Evolutionary conservation across 805 yeast species (phyloP).

Genomic region (Lipomyces spencermartinsiae): DNA sequence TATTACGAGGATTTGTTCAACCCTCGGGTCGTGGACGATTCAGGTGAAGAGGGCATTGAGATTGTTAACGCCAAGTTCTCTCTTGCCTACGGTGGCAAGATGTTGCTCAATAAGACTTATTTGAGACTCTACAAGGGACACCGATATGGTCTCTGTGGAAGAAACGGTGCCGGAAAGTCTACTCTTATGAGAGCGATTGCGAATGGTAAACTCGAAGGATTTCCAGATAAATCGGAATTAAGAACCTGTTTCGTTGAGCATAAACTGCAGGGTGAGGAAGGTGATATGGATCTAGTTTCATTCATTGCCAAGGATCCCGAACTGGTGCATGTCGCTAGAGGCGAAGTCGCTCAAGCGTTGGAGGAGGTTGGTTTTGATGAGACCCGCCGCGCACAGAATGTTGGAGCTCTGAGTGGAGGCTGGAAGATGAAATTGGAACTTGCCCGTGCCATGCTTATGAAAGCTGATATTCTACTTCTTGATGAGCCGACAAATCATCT

Average conservation of each 20-base stretch:
- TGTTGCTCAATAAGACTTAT: conserved; percentile 92
- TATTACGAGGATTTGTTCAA: conserved; percentile 30
- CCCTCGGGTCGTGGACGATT: conserved; percentile 30
- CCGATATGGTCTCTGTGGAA: conserved; percentile 96
- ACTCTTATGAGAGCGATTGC: conserved; percentile 97
- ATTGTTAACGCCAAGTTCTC: conserved; percentile 95
- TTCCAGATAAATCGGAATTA: conserved; percentile 86
- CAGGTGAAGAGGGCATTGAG: conserved; percentile 64
- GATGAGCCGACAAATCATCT: conserved; percentile 99
- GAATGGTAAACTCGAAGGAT: conserved; percentile 95
- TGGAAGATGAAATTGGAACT: conserved; percentile 99
- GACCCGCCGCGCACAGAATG: conserved; percentile 85
- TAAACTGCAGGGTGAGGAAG: conserved; percentile 92
- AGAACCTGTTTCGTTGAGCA: conserved; percentile 98
- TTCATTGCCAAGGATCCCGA: conserved; percentile 92
- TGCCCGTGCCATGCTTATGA: conserved; percentile 98
- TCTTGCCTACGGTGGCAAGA: conserved; percentile 95
- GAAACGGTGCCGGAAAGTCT: conserved; percentile 99
- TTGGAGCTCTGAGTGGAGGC: conserved; percentile 96
- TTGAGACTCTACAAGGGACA: conserved; percentile 90
- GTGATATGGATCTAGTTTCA: conserved; percentile 82
- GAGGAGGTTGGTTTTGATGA: conserved; percentile 89
- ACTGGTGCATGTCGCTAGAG: conserved; percentile 59
- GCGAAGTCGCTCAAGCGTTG: conserved; percentile 77
- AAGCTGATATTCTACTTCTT: conserved; percentile 89